Evolutionary conservation across 1,284 basidiomycete genomes (phyloP).

Genomic region (Neolentinus lepideus): DNA sequence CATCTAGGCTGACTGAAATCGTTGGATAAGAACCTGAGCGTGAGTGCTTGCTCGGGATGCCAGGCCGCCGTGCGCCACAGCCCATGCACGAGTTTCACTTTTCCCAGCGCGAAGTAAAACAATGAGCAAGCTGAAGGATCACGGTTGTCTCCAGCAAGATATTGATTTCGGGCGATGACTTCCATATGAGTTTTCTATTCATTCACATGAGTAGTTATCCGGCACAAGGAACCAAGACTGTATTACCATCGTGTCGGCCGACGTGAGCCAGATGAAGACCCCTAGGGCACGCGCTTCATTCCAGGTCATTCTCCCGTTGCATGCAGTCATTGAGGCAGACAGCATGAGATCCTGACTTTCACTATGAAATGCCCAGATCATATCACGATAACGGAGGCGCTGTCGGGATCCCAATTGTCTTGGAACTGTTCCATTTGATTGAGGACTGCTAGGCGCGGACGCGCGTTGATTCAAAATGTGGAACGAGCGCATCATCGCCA

Average conservation of each 20-base stretch:
- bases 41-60: conserved; percentile 85
- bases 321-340: conserved; percentile 62
- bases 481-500: conserved; percentile 83
- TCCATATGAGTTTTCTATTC: conserved; percentile 76
- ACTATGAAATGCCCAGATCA: conserved; percentile 94
- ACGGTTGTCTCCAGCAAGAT: conserved; percentile 76
- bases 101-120: conserved; percentile 93
- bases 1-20: conserved; percentile 85
- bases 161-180: conserved; percentile 88
- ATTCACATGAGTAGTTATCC: not conserved
- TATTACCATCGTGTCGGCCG: conserved; percentile 66
- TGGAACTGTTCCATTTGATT: conserved; percentile 27
- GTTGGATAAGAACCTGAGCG: conserved; percentile 91
- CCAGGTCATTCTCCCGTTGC: conserved; percentile 83
- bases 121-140: conserved; percentile 89
- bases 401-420: conserved; percentile 48
- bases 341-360: conserved; percentile 85
- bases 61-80: conserved; percentile 95
- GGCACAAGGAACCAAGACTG: not conserved
- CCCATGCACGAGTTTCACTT: conserved; percentile 86
- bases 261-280: conserved; percentile 83
- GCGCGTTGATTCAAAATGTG: conserved; percentile 67
- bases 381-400: conserved; percentile 83
- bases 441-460: conserved; percentile 35
- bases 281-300: conserved; percentile 81